phyloP scores from a whole-genome alignment of 148 eudicot genomes.

The Vaccinium darrowii region DNA sequence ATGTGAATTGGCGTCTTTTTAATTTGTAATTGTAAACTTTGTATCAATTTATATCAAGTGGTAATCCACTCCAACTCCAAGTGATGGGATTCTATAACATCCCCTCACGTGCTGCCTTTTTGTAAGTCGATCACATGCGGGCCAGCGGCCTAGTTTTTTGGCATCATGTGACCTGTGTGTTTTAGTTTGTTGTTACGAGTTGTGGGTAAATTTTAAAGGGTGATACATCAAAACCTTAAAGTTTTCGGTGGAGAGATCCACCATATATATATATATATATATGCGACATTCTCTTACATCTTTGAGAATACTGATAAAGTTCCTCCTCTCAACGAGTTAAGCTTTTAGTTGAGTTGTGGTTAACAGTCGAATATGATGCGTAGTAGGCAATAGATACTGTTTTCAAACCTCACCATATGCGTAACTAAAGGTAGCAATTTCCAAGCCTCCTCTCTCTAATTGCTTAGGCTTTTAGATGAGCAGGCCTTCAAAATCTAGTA shows the following conservation, averaged over 20 bases:
- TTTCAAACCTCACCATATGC: neutral
- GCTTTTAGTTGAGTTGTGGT: neutral
- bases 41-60: no score
- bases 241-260: neutral
- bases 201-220: neutral
- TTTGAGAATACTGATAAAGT: neutral
- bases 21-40: neutral
- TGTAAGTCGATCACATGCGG: neutral
- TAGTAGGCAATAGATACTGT: neutral
- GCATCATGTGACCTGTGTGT: no score
- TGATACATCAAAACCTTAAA: neutral
- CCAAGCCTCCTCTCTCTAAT: neutral
- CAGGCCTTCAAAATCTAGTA: slow-evolving; percentile 8
- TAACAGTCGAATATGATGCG: neutral
- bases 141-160: neutral
- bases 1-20: neutral
- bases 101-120: neutral
- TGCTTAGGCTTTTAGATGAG: neutral
- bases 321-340: neutral
- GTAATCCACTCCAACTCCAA: no score
- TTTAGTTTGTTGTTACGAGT: neutral
- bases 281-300: neutral
- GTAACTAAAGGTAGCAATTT: neutral
- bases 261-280: no score
- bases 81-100: no score